These are phyloP conservation scores for Comarum palustre DNA, from an alignment of 306 rosid genomes.

Conservation along the genomic window DNA sequence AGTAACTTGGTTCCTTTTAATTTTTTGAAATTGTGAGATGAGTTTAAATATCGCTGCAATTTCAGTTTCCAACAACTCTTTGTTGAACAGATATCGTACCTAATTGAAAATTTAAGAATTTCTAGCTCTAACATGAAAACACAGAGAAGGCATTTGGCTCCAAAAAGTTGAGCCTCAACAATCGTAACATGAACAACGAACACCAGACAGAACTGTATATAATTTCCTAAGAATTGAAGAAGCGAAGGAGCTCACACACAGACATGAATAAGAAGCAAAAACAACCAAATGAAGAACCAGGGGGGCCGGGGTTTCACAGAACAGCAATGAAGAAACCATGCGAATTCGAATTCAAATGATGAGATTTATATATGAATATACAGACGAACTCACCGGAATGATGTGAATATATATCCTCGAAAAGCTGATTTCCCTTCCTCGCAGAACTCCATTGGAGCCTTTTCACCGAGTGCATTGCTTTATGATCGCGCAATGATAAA, in stretches of 20 bases:
- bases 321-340: background rate
- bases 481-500: conserved; percentile 7
- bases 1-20: background rate
- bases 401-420: background rate
- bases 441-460: background rate
- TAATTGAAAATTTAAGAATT: too few relatives aligned
- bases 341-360: background rate
- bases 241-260: background rate
- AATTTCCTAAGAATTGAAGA: background rate
- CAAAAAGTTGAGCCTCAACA: background rate
- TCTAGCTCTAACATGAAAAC: conserved; percentile 5
- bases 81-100: background rate
- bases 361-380: background rate
- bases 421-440: background rate
- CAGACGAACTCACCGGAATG: conserved; percentile 11
- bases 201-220: background rate
- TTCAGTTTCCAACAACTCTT: background rate
- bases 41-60: background rate
- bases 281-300: background rate
- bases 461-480: conserved; percentile 14
- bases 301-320: background rate
- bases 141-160: background rate
- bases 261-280: background rate
- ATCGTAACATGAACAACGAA: background rate
- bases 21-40: background rate